Evolutionary conservation across 495 filamentous ascomycete species (phyloP), one percentile per base, ranked within the genome.

Genomic region (Schizothecium vesticola): DNA sequence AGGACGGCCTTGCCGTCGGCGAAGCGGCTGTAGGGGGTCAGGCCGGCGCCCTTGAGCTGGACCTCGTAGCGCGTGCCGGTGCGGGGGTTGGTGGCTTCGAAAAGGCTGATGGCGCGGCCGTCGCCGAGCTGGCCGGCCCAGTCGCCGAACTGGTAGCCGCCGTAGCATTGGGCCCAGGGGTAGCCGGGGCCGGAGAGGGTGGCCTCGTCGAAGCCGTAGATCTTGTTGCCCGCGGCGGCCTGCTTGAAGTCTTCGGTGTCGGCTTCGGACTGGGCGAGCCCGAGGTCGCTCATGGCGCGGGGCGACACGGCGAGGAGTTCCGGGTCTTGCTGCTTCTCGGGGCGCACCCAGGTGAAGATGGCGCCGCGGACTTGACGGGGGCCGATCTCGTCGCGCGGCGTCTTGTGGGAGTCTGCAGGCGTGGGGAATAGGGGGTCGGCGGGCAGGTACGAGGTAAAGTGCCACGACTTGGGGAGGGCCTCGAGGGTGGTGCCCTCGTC

Each of bases 61-160:
- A 98, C 75, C 77, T 99, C 95, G 76, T 95, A 97, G 5, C 93
- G 86, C 19, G 72, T 81, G 1, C 85, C 84, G 1, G 92, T 92
- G 0, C 75, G 69, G 19, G 92, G 89, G 75, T 97, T 97, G 13
- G 88, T 96, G 26, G 86, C 82, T 74, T 99, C 95, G 72, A 97
- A 99, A 0, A 99, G 83, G 60, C 91, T 94, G 71, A 99, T 97
- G 28, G 94, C 95, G 56, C 95, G 86, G 63, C 95, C 95, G 72
- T 99, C 95, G 66, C 95, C 95, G 11, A 99, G 88, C 77, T 99
- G 95, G 9, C 94, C 93, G 3, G 95, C 95, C 96, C 96, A 99
- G 70, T 88, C 85, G 43, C 92, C 92, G 75, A 92, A 91, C 71
- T 91, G 90, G 76, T 86, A 92, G 6, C 94, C 95, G 66, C 95